These are phyloP conservation scores for Pyrus bretschneideri DNA, from an alignment of 306 rosid genomes.

Conservation along the genomic window DNA sequence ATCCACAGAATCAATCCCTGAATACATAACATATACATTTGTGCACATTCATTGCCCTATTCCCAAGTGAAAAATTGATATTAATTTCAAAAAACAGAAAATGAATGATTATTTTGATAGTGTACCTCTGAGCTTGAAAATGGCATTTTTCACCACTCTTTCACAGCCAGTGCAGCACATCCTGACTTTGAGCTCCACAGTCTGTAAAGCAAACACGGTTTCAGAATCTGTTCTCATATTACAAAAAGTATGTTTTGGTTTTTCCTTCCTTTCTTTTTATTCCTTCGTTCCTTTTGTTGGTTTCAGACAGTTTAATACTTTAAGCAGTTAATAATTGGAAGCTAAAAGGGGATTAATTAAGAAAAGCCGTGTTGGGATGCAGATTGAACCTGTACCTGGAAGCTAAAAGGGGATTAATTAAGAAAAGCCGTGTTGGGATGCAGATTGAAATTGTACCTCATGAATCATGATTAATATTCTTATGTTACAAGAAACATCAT, in stretches of 20 bases:
- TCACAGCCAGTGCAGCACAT: constrained; percentile 98
- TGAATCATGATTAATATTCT: not conserved
- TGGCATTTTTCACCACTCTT: constrained; percentile 80
- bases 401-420: constrained; percentile 18
- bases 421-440: constrained; percentile 21
- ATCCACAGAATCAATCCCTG: constrained; percentile 80
- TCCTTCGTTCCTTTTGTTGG: constrained; percentile 28
- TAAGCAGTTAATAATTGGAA: not conserved
- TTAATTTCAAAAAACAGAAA: not conserved
- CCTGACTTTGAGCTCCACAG: constrained; percentile 89
- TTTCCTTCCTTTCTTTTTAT: constrained; percentile 20
- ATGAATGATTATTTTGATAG: not conserved
- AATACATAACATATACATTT: not conserved
- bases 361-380: constrained; percentile 20
- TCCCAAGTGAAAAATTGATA: not conserved
- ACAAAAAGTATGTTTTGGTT: not conserved
- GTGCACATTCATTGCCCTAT: not conserved
- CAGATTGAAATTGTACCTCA: not conserved
- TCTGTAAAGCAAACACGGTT: constrained; percentile 55
- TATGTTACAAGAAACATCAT: not conserved
- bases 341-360: constrained; percentile 18
- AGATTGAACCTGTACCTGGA: not conserved
- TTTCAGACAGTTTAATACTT: constrained; percentile 11
- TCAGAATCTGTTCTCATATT: constrained; percentile 1
- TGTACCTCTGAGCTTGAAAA: constrained; percentile 77